phyloP scores from a whole-genome alignment of 208 protist genomes.

The Trypanosoma grayi region DNA sequence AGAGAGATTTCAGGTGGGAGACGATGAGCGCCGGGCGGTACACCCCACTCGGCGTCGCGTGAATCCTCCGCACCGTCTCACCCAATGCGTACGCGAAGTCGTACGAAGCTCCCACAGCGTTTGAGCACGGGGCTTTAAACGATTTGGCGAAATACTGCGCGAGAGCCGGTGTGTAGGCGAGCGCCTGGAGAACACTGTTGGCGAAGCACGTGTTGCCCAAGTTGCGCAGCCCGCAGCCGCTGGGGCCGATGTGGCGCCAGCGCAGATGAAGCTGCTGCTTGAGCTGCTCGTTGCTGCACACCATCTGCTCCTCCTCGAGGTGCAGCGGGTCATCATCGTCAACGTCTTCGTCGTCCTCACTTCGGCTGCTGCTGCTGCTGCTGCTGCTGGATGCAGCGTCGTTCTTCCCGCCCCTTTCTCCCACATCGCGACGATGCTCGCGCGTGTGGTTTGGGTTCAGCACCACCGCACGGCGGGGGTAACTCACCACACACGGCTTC shows the following conservation, averaged over 20 bases:
- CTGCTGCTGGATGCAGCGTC: neutral
- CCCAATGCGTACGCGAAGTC: constrained; percentile 86
- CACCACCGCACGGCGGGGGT: constrained; percentile 85
- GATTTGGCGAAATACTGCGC: constrained; percentile 77
- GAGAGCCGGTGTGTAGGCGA: constrained; percentile 82
- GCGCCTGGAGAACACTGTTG: constrained; percentile 84
- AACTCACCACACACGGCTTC: constrained; percentile 76
- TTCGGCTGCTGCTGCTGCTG: constrained; percentile 7
- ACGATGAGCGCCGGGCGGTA: constrained; percentile 63
- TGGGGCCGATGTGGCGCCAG: constrained; percentile 52
- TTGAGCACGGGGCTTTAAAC: constrained; percentile 51
- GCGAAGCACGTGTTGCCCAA: constrained; percentile 91
- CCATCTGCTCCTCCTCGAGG: constrained; percentile 34
- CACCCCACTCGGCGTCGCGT: constrained; percentile 29
- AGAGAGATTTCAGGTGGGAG: constrained; percentile 59
- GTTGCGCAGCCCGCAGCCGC: constrained; percentile 76
- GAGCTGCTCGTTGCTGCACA: constrained; percentile 62
- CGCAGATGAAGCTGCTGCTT: constrained; percentile 53
- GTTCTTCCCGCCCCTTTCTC: constrained; percentile 10
- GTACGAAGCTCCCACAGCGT: constrained; percentile 51
- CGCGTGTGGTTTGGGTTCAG: constrained; percentile 84
- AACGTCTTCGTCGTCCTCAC: constrained; percentile 23
- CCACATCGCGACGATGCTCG: constrained; percentile 10
- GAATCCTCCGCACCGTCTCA: constrained; percentile 71
- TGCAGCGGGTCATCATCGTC: constrained; percentile 77